phyloP scores from a whole-genome alignment of 169 alveolate genomes.

The Miamiensis avidus region DNA sequence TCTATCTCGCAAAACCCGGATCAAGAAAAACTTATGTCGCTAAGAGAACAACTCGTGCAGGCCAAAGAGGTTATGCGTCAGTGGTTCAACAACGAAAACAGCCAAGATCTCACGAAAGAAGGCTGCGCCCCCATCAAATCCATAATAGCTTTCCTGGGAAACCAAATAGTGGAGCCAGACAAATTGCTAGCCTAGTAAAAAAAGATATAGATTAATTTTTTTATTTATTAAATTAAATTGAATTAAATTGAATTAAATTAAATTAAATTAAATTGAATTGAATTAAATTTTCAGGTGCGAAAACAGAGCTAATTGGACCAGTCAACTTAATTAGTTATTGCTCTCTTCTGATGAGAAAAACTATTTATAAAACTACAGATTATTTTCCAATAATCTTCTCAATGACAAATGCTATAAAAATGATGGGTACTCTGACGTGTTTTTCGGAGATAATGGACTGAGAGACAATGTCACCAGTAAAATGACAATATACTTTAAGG shows the following conservation, averaged over 20 bases:
- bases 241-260: too few relatives aligned
- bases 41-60: not conserved
- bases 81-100: not conserved
- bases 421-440: not conserved
- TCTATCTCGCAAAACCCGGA: too few relatives aligned
- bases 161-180: not conserved
- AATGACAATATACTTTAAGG: not conserved
- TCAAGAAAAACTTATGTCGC: too few relatives aligned
- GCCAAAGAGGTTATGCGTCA: not conserved
- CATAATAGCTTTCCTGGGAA: not conserved
- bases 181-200: not conserved
- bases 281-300: not conserved
- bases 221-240: too few relatives aligned
- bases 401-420: too few relatives aligned
- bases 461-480: too few relatives aligned
- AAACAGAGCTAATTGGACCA: not conserved
- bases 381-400: not conserved
- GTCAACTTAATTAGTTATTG: not conserved
- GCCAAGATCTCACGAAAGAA: not conserved
- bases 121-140: too few relatives aligned
- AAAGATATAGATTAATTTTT: too few relatives aligned
- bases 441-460: not conserved
- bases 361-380: not conserved
- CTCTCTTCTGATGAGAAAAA: not conserved
- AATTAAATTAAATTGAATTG: too few relatives aligned